A percentile compares a stretch with the other conserved stretches of the same genome.
Conservation (phyloP, 2,329 filamentous ascomycete genomes). For the Zymoseptoria ardabiliae region DNA sequence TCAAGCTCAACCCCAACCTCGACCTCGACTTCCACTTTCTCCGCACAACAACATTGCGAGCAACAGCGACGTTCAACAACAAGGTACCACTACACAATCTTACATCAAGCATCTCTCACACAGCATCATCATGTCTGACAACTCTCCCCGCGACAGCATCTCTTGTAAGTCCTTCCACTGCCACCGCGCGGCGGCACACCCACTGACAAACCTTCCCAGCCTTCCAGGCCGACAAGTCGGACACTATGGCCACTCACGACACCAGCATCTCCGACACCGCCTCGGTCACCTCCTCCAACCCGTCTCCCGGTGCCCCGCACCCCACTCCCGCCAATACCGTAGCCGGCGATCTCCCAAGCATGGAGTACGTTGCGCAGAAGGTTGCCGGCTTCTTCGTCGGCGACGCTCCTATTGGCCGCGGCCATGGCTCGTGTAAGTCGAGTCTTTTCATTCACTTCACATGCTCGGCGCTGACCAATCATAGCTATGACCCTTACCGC, state of each 20-base stretch:
- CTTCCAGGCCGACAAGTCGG: background rate
- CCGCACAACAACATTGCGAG: constrained; percentile 5
- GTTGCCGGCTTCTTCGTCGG: background rate
- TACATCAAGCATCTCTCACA: background rate
- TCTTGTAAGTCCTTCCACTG: background rate
- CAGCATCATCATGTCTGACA: constrained; percentile 4
- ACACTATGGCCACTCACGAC: constrained; percentile 2
- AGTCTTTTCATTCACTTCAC: background rate
- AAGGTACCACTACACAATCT: background rate
- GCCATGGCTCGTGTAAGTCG: background rate
- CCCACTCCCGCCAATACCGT: constrained; percentile 11
- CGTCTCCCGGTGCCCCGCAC: constrained; percentile 6
- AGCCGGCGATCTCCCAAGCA: constrained; percentile 6
- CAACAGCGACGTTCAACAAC: background rate
- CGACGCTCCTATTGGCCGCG: background rate
- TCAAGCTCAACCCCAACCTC: background rate
- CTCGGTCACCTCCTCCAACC: constrained; percentile 1
- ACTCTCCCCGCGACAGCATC: background rate
- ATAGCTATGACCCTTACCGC: background rate
- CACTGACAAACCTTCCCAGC: constrained; percentile 1
- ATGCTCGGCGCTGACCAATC: background rate
- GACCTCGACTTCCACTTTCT: background rate
- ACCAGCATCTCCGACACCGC: constrained; percentile 5
- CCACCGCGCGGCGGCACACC: background rate
- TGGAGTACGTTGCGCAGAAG: constrained; percentile 2